Percentiles rank a stretch among this genome's conserved stretches.
These are phyloP conservation scores for Phymatotrichopsis omnivora DNA, from an alignment of 2,329 filamentous ascomycete genomes.

Conservation along the genomic window DNA sequence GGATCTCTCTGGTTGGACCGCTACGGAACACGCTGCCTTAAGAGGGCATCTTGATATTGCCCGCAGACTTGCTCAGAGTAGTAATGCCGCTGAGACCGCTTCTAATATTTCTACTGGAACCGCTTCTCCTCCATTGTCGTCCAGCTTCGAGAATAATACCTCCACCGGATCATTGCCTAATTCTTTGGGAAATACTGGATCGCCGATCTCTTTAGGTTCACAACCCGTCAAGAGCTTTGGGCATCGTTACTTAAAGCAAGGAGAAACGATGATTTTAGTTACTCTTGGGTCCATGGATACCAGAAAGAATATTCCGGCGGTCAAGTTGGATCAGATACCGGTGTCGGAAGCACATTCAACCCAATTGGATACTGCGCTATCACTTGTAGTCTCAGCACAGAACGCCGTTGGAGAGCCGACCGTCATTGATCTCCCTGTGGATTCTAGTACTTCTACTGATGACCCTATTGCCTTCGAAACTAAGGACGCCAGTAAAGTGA, in stretches of 20 bases:
- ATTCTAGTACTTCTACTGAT: conserved; percentile 76
- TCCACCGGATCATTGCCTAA: conserved; percentile 35
- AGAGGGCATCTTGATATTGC: conserved; percentile 81
- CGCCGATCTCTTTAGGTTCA: conserved; percentile 25
- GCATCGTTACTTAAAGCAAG: conserved; percentile 82
- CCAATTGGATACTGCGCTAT: conserved; percentile 86
- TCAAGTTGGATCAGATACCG: conserved; percentile 79
- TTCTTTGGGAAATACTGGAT: conserved; percentile 29
- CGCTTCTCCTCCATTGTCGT: conserved; percentile 34
- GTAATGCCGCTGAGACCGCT: conserved; percentile 34
- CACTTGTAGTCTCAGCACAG: conserved; percentile 76
- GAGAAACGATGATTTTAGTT: conserved; percentile 73
- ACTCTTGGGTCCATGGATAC: conserved; percentile 93
- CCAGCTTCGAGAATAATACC: conserved; percentile 37
- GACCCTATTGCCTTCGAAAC: conserved; percentile 88
- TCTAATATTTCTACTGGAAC: conserved; percentile 33
- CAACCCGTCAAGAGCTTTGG: conserved; percentile 83
- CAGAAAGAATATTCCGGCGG: conserved; percentile 67
- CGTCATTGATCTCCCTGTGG: conserved; percentile 82
- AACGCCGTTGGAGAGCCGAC: conserved; percentile 79
- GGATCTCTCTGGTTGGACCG: conserved; percentile 88
- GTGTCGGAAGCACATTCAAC: conserved; percentile 81
- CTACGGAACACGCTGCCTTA: conserved; percentile 83
- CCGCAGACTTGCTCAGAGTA: conserved; percentile 32
- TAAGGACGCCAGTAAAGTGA: conserved; percentile 66